Evolutionary conservation across 495 filamentous ascomycete species (phyloP).

Genomic region (Aspergillus ellipticus): DNA sequence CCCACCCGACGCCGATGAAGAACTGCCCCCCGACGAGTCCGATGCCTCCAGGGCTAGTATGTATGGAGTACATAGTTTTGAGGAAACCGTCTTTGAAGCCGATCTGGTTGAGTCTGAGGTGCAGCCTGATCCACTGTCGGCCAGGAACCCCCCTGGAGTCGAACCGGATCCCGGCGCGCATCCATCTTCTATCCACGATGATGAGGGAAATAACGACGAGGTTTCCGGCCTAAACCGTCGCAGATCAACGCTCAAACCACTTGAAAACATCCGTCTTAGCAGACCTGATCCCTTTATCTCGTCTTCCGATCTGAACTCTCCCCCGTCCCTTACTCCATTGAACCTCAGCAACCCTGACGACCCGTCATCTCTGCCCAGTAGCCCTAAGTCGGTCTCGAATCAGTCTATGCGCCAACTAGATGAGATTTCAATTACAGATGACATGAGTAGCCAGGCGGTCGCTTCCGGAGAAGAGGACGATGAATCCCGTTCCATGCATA

Average conservation of each 20-base stretch:
- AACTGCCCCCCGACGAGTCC: conserved; percentile 20
- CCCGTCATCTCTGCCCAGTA: conserved; percentile 47
- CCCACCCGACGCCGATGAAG: conserved; percentile 25
- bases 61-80: conserved; percentile 63
- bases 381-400: conserved; percentile 49
- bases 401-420: conserved; percentile 48
- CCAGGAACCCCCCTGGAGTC: conserved; percentile 5
- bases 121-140: conserved; percentile 11
- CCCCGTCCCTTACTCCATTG: conserved; percentile 46
- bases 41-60: conserved; percentile 37
- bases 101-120: conserved; percentile 12
- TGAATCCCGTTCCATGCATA: conserved; percentile 22
- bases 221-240: conserved; percentile 19
- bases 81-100: conserved; percentile 42
- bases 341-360: conserved; percentile 39
- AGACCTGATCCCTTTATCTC: conserved; percentile 23
- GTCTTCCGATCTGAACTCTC: conserved; percentile 25
- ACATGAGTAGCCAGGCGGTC: conserved; percentile 47
- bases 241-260: conserved; percentile 35
- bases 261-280: conserved; percentile 13
- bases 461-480: conserved; percentile 48
- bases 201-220: conserved; percentile 28
- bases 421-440: conserved; percentile 48
- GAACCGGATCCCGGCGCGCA: neutral
- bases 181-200: conserved; percentile 22